Evolutionary conservation across 2,329 filamentous ascomycete species (phyloP).

Genomic region (Microdochium trichocladiopsis): DNA sequence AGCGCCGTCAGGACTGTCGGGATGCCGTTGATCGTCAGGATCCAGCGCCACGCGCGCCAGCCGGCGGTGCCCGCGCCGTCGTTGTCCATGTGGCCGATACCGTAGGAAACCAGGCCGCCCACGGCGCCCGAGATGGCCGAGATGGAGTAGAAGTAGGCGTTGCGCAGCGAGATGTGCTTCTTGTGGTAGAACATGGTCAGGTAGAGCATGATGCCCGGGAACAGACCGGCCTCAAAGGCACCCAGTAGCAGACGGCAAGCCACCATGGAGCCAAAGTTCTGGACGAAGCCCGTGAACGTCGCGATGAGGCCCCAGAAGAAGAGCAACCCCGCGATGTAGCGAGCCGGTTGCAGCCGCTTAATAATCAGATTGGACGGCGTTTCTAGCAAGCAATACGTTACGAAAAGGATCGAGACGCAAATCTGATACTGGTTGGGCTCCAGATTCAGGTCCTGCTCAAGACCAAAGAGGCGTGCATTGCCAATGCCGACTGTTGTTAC

Average conservation of each 20-base stretch:
- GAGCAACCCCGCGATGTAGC: conserved; percentile 5
- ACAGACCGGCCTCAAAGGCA: conserved; percentile 13
- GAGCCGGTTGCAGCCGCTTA: neutral
- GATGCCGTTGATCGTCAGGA: conserved; percentile 71
- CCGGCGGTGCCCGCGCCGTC: conserved; percentile 35
- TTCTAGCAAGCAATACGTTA: neutral
- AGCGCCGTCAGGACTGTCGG: conserved; percentile 71
- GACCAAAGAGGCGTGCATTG: conserved; percentile 53
- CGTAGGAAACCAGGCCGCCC: conserved; percentile 59
- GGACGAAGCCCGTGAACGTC: conserved; percentile 3
- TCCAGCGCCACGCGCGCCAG: conserved; percentile 59
- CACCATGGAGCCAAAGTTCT: conserved; percentile 6
- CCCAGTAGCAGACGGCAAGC: conserved; percentile 11
- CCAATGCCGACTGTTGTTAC: conserved; percentile 46
- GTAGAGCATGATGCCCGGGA: conserved; percentile 13
- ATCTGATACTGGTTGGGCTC: conserved; percentile 49
- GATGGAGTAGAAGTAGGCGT: conserved; percentile 55
- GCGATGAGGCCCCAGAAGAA: conserved; percentile 7
- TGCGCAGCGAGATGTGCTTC: conserved; percentile 51
- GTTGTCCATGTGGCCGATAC: conserved; percentile 52
- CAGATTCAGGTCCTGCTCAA: conserved; percentile 53
- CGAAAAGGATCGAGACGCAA: conserved; percentile 30
- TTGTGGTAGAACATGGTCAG: conserved; percentile 28
- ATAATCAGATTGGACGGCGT: neutral
- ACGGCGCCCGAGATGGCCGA: conserved; percentile 56